Evolutionary conservation across 129 eudicot genomes (phyloP), one percentile per base, ranked within the genome.

Genomic region (Centrapalus pauciflorus): DNA sequence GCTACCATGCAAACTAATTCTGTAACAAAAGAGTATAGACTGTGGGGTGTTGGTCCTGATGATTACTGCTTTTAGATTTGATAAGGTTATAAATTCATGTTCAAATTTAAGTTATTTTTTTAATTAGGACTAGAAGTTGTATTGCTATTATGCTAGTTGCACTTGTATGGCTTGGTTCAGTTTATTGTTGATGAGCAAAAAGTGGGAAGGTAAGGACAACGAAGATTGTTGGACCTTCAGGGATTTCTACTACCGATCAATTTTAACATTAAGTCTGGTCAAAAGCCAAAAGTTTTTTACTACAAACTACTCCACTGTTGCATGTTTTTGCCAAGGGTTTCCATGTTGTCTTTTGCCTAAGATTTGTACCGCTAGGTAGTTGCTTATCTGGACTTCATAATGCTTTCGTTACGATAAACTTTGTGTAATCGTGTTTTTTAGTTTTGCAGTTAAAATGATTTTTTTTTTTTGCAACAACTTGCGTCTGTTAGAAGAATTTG

Each of bases 401-500:
- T 13, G 49, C 6, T 41, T 41, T 41, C 19, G 1, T 13, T 41
- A n/a, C n/a, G n/a, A n/a, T n/a, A n/a, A n/a, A n/a, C n/a, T n/a
- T n/a, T n/a, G n/a, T n/a, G n/a, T n/a, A n/a, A n/a, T n/a, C n/a
- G n/a, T n/a, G n/a, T n/a, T n/a, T n/a, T n/a, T n/a, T n/a, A n/a
- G n/a, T n/a, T n/a, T n/a, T n/a, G n/a, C n/a, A n/a, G n/a, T n/a
- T n/a, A n/a, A n/a, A n/a, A n/a, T n/a, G n/a, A n/a, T n/a, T n/a
- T n/a, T n/a, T n/a, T n/a, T n/a, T n/a, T n/a, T n/a, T n/a, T n/a
- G 52, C 50, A 34, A 61, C 29, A 35, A 61, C 27, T 19, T 60
- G 13, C 37, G 67, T 35, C 7, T 35, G 32, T 61, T 23, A 61
- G 30, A 37, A 61, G 67, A 35, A 21, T 37, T 61, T 20, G 21